Evolutionary conservation across 495 filamentous ascomycete genomes (phyloP).

Genomic region (Neurospora sp.): DNA sequence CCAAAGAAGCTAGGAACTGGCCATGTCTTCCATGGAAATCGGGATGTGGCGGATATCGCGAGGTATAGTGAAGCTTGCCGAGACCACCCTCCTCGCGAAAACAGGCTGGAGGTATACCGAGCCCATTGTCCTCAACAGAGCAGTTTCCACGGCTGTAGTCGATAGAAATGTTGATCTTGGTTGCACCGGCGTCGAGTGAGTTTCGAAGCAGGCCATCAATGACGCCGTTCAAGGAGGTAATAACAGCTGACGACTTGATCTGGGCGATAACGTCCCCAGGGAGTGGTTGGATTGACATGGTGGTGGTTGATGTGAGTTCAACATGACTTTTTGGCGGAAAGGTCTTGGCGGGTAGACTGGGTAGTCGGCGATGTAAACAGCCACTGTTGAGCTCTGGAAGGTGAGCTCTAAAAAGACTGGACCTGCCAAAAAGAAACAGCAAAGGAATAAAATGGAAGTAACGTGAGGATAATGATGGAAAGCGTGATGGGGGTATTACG

Average conservation of each 20-base stretch:
- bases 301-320: slow-evolving; percentile 3
- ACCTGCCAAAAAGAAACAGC: background rate
- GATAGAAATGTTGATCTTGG: slow-evolving; percentile 58
- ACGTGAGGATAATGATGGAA: background rate
- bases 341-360: background rate
- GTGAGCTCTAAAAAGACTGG: background rate
- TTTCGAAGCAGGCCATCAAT: slow-evolving; percentile 73
- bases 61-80: slow-evolving; percentile 70
- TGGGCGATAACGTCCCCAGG: slow-evolving; percentile 71
- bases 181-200: slow-evolving; percentile 71
- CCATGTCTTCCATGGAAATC: slow-evolving; percentile 59
- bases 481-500: background rate
- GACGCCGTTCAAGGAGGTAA: slow-evolving; percentile 66
- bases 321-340: slow-evolving; percentile 7
- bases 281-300: slow-evolving; percentile 59
- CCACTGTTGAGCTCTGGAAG: background rate
- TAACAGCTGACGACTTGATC: slow-evolving; percentile 73
- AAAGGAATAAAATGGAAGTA: background rate
- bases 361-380: background rate
- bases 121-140: slow-evolving; percentile 78
- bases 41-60: slow-evolving; percentile 47
- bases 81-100: slow-evolving; percentile 64
- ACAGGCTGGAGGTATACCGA: slow-evolving; percentile 63
- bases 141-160: slow-evolving; percentile 73
- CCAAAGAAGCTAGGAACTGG: slow-evolving; percentile 67